Percentiles rank a stretch among this genome's conserved stretches.
phyloP scores from a whole-genome alignment of 2,329 filamentous ascomycete genomes.

The Tolypocladium guangdongense region DNA sequence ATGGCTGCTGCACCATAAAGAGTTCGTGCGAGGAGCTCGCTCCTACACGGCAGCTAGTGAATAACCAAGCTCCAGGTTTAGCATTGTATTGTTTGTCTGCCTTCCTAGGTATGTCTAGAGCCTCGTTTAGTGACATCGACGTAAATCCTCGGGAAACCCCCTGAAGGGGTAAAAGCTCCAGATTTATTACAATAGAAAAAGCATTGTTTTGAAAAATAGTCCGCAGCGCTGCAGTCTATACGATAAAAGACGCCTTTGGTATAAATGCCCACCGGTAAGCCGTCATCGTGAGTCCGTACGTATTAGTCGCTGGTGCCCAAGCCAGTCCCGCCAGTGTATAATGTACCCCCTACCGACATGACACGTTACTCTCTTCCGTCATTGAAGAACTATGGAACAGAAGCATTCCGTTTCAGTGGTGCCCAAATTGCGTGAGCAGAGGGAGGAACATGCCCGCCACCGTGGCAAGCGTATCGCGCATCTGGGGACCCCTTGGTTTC shows the following conservation, averaged over 20 bases:
- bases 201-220: neutral
- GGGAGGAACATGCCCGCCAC: constrained; percentile 70
- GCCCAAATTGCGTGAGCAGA: constrained; percentile 66
- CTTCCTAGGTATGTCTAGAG: too few relatives aligned
- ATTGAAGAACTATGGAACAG: neutral
- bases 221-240: neutral
- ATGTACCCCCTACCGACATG: neutral
- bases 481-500: constrained; percentile 44
- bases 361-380: neutral
- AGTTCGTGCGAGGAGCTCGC: neutral
- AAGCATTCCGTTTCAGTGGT: constrained; percentile 31
- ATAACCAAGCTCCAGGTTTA: neutral
- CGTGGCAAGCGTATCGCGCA: constrained; percentile 60
- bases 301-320: neutral
- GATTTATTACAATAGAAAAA: neutral
- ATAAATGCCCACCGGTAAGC: neutral
- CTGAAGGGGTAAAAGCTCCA: too few relatives aligned
- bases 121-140: too few relatives aligned
- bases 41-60: neutral
- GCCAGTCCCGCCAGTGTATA: neutral
- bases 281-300: neutral
- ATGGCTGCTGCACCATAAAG: too few relatives aligned
- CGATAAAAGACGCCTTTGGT: neutral
- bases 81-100: neutral
- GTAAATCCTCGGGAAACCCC: too few relatives aligned